Percentiles rank a stretch among this genome's conserved stretches.
phyloP scores from a whole-genome alignment of 2,329 filamentous ascomycete species.

The Aspergillus sclerotialis region DNA sequence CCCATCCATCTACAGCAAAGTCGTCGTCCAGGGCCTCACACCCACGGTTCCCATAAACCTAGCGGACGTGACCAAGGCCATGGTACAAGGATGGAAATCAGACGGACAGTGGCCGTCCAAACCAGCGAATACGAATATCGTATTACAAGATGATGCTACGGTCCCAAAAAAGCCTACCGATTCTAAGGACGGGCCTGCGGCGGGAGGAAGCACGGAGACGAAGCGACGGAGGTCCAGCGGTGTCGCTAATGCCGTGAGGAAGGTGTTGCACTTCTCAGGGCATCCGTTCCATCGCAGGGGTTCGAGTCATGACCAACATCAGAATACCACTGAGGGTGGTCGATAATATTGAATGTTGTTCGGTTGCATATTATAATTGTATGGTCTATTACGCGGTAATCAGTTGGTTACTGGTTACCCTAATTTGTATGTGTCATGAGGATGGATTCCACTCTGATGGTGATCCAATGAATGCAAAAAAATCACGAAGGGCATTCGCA shows the following conservation, averaged over 20 bases:
- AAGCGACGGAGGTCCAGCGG: slow-evolving; percentile 12
- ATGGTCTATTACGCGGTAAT: too few relatives aligned
- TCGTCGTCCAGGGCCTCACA: slow-evolving; percentile 70
- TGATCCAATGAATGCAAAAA: too few relatives aligned
- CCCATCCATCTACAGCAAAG: slow-evolving; percentile 79
- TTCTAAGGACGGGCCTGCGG: slow-evolving; percentile 2
- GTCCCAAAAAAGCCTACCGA: slow-evolving; percentile 14
- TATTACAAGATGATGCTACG: slow-evolving; percentile 21
- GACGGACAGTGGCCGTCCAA: slow-evolving; percentile 89
- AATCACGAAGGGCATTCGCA: too few relatives aligned
- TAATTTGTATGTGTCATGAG: too few relatives aligned
- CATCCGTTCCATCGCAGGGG: slow-evolving; percentile 34
- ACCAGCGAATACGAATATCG: slow-evolving; percentile 29
- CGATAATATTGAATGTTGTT: too few relatives aligned
- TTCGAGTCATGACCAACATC: slow-evolving; percentile 14
- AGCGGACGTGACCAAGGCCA: slow-evolving; percentile 67
- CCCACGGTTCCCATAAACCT: slow-evolving; percentile 87
- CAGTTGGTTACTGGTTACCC: too few relatives aligned
- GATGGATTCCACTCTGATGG: too few relatives aligned
- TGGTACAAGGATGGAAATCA: slow-evolving; percentile 86
- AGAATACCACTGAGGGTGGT: slow-evolving; percentile 2
- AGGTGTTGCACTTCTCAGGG: slow-evolving; percentile 31
- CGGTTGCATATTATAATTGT: too few relatives aligned
- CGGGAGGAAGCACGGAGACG: background rate
- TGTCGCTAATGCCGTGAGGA: slow-evolving; percentile 34